These are phyloP conservation scores for Phlegmacium glaucopus DNA, from an alignment of 768 basidiomycete genomes.

Conservation along the genomic window DNA sequence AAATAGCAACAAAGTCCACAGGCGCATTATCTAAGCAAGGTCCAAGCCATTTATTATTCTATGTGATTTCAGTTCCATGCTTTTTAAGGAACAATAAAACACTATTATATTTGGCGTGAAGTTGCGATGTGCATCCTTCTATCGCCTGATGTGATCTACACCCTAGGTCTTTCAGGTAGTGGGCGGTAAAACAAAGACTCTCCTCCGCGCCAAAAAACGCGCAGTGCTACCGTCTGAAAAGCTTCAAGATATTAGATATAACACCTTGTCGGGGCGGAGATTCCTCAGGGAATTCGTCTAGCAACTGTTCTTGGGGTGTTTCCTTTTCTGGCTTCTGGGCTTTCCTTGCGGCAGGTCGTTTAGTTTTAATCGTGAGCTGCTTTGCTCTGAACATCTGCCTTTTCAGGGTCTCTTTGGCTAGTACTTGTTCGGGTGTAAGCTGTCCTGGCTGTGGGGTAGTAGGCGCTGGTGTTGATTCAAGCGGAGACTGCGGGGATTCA, in stretches of 20 bases:
- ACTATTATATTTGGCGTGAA: not conserved
- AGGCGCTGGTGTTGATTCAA: not conserved
- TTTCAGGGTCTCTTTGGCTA: conserved; percentile 2
- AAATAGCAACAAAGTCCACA: conserved; percentile 36
- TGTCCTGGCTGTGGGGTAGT: not conserved
- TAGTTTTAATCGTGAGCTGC: not conserved
- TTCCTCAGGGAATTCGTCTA: not conserved
- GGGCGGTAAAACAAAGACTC: no score
- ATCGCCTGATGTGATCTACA: not conserved
- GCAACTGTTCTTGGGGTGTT: conserved; percentile 1
- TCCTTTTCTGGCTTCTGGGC: conserved; percentile 6
- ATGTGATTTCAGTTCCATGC: not conserved
- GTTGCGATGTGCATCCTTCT: not conserved
- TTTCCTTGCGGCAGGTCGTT: not conserved
- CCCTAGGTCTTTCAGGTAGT: no score
- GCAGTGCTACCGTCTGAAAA: conserved; percentile 10
- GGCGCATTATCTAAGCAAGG: not conserved
- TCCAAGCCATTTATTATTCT: no score
- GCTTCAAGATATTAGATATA: conserved; percentile 7
- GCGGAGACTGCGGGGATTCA: not conserved
- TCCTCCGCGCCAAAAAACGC: not conserved
- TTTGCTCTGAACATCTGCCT: conserved; percentile 6
- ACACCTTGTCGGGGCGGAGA: not conserved
- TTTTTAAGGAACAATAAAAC: not conserved
- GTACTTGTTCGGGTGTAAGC: conserved; percentile 6